Percentiles rank a stretch among this genome's conserved stretches.
Evolutionary conservation across 2,329 filamentous ascomycete species (phyloP).

Genomic region (Cladosporium sp.): DNA sequence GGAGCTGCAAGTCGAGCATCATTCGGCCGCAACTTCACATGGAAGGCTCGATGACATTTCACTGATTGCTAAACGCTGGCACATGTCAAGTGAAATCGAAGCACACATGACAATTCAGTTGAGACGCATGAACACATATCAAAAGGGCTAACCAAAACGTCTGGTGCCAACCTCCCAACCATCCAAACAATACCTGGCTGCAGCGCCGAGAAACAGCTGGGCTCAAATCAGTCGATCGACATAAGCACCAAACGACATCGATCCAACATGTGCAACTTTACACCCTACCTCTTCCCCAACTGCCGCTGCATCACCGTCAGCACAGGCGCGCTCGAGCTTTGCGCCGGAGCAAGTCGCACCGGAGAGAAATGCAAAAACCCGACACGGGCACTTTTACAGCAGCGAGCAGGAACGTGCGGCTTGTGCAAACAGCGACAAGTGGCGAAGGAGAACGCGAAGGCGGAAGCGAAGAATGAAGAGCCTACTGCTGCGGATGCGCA

Average conservation of each 20-base stretch:
- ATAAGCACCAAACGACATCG: neutral
- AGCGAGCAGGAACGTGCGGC: neutral
- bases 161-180: neutral
- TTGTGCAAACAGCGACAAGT: neutral
- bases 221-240: neutral
- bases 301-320: neutral
- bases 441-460: neutral
- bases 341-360: neutral
- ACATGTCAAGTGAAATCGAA: too few species aligned
- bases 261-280: constrained; percentile 4
- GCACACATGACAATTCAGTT: too few species aligned
- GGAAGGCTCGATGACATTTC: too few species aligned
- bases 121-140: too few species aligned
- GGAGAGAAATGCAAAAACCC: neutral
- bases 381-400: neutral
- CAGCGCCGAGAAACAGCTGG: neutral
- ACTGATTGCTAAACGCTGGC: too few species aligned
- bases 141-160: too few species aligned
- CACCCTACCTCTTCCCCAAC: neutral
- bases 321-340: neutral
- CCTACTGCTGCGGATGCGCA: too few species aligned
- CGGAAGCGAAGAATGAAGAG: neutral
- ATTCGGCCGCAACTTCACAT: too few species aligned
- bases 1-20: too few species aligned
- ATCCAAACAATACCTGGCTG: neutral